A percentile compares a stretch with the other conserved stretches of the same genome.
These are phyloP conservation scores for Boechera divaricarpa DNA, from an alignment of 345 rosid species.

Conservation along the genomic window DNA sequence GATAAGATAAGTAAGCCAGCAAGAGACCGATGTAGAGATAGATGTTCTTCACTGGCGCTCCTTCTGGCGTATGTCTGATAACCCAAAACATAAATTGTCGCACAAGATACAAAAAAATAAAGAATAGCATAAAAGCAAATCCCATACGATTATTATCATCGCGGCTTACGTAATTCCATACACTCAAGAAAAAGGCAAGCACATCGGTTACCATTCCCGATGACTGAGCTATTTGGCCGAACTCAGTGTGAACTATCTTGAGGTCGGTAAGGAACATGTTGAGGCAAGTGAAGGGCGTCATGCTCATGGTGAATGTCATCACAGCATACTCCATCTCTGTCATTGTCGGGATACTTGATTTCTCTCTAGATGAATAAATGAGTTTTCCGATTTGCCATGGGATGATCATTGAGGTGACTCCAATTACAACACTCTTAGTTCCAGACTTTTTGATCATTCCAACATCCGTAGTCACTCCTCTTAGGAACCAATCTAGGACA, in stretches of 20 bases:
- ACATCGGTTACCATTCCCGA: conserved; percentile 48
- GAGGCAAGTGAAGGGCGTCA: conserved; percentile 53
- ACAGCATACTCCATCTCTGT: background rate
- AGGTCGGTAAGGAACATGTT: conserved; percentile 54
- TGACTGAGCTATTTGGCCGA: conserved; percentile 52
- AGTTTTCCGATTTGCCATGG: conserved; percentile 37
- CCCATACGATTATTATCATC: background rate
- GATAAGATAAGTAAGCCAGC: conserved; percentile 24
- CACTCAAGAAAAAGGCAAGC: background rate
- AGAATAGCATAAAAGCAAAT: background rate
- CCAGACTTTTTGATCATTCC: conserved; percentile 24
- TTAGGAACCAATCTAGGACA: conserved; percentile 51
- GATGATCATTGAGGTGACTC: conserved; percentile 32
- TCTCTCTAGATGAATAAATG: conserved; percentile 20
- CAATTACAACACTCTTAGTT: conserved; percentile 34
- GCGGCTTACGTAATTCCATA: background rate
- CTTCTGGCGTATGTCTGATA: conserved; percentile 47
- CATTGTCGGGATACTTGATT: conserved; percentile 23
- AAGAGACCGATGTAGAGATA: conserved; percentile 29
- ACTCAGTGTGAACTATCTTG: conserved; percentile 53
- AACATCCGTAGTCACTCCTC: conserved; percentile 56
- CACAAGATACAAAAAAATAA: conserved; percentile 24
- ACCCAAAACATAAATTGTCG: conserved; percentile 50
- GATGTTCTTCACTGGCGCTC: conserved; percentile 33
- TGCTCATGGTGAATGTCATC: conserved; percentile 25